Evolutionary conservation across 2,329 filamentous ascomycete species (phyloP), one percentile per base, ranked within the genome.

Genomic region (Sarocladium brachiariae): DNA sequence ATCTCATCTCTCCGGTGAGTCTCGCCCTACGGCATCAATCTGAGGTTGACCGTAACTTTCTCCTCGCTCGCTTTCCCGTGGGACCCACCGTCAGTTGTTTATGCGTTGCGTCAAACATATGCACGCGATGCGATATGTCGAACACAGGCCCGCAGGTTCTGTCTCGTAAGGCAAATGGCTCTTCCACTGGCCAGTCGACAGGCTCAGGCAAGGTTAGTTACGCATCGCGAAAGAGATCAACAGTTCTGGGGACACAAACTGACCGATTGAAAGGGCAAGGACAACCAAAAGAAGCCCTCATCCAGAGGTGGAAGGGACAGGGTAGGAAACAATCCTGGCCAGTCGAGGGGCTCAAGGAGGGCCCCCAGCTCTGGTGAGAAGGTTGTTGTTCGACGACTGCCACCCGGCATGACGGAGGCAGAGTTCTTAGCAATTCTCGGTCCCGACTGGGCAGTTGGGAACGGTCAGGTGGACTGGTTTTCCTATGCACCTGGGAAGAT

Each of bases 391-490:
- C 83, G 95, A 49, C 81, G 92, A 52, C 78, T 99, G 3, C 89
- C 93, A 9, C 91, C 93, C 1, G 89, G 86, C 8, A 75, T 99
- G 65, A 95, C 87, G 0, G 80, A 88, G 61, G 68, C 76, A 1
- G 93, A 99, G 61, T 92, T 95, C 55, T 74, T 83, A 59, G 67
- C 71, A 13, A 76, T 83, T 8, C 65, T 96, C 11, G 91, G 90
- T 3, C 77, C 84, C 2, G 85, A 90, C 46, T 97, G 92, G 92
- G 87, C 83, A 60, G 60, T 78, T 3, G 87, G 87, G n/a, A 80
- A 78, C 45, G 89, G 89, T 27, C 93, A 84, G 63, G 81, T 95
- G 11, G 91, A 95, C 65, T 96, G 89, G 88, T 75, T 87, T 57
- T 78, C 78, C 46, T 99, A 73, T 56, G 66, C 68, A 6, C 58